A percentile compares a stretch with the other conserved stretches of the same genome.
These are phyloP conservation scores for Neurospora sp. DNA, from an alignment of 495 filamentous ascomycete genomes.

Conservation along the genomic window DNA sequence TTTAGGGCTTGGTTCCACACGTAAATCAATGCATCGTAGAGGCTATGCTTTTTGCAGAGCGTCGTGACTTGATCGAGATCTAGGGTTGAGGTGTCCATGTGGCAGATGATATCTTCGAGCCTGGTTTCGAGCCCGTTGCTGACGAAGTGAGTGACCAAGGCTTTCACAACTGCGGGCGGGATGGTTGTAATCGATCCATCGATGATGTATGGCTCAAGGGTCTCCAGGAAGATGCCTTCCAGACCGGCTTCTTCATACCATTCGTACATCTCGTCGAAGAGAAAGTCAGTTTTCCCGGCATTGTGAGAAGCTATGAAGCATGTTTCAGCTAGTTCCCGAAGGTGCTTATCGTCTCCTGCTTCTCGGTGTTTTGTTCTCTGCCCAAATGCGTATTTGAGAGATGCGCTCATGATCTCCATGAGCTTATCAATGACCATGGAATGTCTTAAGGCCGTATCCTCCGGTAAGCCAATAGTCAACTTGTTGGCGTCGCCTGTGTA, in stretches of 20 bases:
- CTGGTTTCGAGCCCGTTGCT: conserved; percentile 56
- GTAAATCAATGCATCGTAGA: conserved; percentile 94
- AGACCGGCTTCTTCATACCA: conserved; percentile 71
- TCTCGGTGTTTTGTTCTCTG: conserved; percentile 43
- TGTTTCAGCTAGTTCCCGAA: conserved; percentile 68
- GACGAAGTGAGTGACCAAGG: conserved; percentile 71
- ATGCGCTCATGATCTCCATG: conserved; percentile 89
- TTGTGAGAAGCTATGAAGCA: conserved; percentile 75
- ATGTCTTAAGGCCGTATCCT: conserved; percentile 67
- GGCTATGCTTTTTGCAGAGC: conserved; percentile 78
- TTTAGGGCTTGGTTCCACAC: conserved; percentile 86
- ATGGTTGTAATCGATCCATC: conserved; percentile 63
- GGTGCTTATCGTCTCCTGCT: conserved; percentile 44
- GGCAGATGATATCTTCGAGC: conserved; percentile 91
- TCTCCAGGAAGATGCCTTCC: conserved; percentile 71
- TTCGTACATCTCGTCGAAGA: conserved; percentile 85
- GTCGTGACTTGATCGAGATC: conserved; percentile 89
- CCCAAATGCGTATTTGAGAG: conserved; percentile 79
- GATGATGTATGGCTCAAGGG: conserved; percentile 74
- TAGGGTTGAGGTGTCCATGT: conserved; percentile 79
- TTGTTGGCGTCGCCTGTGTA: conserved; percentile 84
- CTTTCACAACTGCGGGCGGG: conserved; percentile 77
- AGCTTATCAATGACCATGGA: conserved; percentile 78
- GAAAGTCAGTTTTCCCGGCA: conserved; percentile 64
- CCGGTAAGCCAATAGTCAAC: conserved; percentile 84